Evolutionary conservation across 192 early-diverging fungal genomes (phyloP).

Genomic region (Dissophora globulifera): DNA sequence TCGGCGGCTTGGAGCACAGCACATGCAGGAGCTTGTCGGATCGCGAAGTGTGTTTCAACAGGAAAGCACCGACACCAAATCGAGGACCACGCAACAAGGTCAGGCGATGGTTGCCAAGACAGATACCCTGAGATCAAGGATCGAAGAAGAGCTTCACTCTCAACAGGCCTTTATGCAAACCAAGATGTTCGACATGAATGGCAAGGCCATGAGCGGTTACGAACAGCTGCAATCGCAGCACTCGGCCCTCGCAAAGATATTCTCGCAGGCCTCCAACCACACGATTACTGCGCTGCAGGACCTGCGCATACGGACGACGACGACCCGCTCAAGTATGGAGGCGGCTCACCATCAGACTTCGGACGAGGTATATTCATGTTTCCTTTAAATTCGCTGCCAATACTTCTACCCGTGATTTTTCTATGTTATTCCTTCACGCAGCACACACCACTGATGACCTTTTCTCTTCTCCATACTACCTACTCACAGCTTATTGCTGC

Average conservation of each 20-base stretch:
- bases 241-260: conserved; percentile 6
- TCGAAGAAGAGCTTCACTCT: conserved; percentile 10
- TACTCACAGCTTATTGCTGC: conserved; percentile 8
- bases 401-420: too few species aligned
- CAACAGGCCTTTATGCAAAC: conserved; percentile 18
- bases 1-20: conserved; percentile 2
- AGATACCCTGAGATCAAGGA: background rate
- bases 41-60: conserved; percentile 10
- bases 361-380: conserved; percentile 11
- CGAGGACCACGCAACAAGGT: background rate
- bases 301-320: conserved; percentile 5
- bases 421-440: background rate
- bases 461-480: background rate
- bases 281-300: conserved; percentile 21
- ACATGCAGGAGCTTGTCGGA: conserved; percentile 6
- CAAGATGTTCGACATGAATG: conserved; percentile 7
- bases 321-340: background rate
- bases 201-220: conserved; percentile 6
- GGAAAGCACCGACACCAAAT: background rate
- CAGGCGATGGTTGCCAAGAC: background rate
- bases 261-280: conserved; percentile 13
- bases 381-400: too few species aligned
- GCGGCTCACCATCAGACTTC: background rate
- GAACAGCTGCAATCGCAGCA: conserved; percentile 12
- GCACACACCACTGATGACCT: too few species aligned